A percentile compares a stretch with the other conserved stretches of the same genome.
phyloP scores from a whole-genome alignment of 2,329 filamentous ascomycete genomes.

The Penicillium freii region DNA sequence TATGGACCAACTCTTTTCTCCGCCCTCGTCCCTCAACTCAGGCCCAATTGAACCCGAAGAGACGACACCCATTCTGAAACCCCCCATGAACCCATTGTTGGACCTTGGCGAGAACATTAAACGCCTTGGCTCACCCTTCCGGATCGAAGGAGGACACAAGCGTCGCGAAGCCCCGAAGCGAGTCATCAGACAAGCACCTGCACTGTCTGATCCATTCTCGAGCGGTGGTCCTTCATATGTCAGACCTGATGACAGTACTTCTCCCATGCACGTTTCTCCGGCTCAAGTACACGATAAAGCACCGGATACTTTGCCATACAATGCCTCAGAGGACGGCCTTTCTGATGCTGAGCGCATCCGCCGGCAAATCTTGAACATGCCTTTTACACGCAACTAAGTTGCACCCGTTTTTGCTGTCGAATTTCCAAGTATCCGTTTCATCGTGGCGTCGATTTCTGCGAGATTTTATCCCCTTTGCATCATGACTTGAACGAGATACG shows the following conservation, averaged over 20 bases:
- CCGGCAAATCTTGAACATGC: conserved; percentile 40
- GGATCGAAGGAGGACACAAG: conserved; percentile 38
- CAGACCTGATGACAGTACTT: conserved; percentile 14
- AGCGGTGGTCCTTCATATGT: conserved; percentile 24
- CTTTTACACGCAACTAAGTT: conserved; percentile 30
- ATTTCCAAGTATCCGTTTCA: conserved; percentile 21
- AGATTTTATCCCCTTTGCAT: conserved; percentile 23
- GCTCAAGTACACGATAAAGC: conserved; percentile 17
- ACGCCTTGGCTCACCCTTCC: conserved; percentile 50
- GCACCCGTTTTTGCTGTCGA: conserved; percentile 10
- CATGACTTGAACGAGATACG: conserved; percentile 32
- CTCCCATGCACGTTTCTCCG: conserved; percentile 17
- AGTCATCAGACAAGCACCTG: conserved; percentile 42
- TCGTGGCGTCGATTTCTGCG: conserved; percentile 24
- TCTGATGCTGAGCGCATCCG: conserved; percentile 42
- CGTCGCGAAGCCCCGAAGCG: conserved; percentile 32
- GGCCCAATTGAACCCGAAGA: conserved; percentile 29
- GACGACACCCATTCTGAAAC: conserved; percentile 21
- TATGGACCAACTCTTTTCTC: conserved; percentile 56
- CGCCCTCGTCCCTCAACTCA: conserved; percentile 40
- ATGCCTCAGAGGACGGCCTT: conserved; percentile 36
- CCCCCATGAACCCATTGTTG: conserved; percentile 28
- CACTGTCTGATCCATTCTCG: conserved; percentile 46
- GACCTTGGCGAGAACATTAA: conserved; percentile 44
- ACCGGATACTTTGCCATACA: conserved; percentile 25